Percentiles rank a stretch among this genome's conserved stretches.
Evolutionary conservation across 164 flowering plant genomes (phyloP).

Genomic region (grape (Vitis vinifera)): ASM3070453v1 NC_081818.1:2943501-2944000

Average conservation of each 20-base stretch:
- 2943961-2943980: background rate
- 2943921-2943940: background rate
- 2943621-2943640: background rate
- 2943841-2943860: slow-evolving; percentile 30
- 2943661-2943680: slow-evolving; percentile 25
- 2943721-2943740: slow-evolving; percentile 58
- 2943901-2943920: slow-evolving; percentile 10
- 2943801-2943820: background rate
- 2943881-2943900: slow-evolving; percentile 18
- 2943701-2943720: slow-evolving; percentile 61
- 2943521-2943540: background rate
- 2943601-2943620: background rate
- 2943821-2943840: background rate
- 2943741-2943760: slow-evolving; percentile 66
- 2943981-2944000: too few species aligned
- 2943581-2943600: too few species aligned
- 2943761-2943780: slow-evolving; percentile 22
- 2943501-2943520: background rate
- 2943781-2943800: background rate
- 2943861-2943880: slow-evolving; percentile 22
- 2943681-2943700: slow-evolving; percentile 79
- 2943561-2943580: too few species aligned
- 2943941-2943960: background rate
- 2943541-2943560: too few species aligned
- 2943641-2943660: background rate